phyloP scores from a whole-genome alignment of 805 yeast genomes.

The Ogataea zsoltii region DNA sequence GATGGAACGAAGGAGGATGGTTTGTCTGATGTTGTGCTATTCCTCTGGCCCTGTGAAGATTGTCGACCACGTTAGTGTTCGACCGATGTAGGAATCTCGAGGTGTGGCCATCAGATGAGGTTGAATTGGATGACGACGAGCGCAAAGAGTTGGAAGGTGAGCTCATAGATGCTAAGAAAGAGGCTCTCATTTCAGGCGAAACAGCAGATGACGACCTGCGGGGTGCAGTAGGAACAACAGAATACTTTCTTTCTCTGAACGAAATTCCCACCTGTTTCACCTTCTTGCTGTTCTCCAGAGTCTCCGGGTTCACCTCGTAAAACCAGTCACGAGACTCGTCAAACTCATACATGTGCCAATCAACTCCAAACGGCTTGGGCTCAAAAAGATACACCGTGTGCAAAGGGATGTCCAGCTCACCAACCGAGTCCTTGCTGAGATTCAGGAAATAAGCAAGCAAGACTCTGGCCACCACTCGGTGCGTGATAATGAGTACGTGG shows the following conservation, averaged over 20 bases:
- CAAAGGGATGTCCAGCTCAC: conserved; percentile 89
- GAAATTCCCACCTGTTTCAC: conserved; percentile 72
- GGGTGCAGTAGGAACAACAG: conserved; percentile 79
- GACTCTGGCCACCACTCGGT: conserved; percentile 87
- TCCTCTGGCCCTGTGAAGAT: conserved; percentile 27
- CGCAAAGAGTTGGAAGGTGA: not conserved
- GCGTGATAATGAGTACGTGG: conserved; percentile 80
- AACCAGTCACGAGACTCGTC: conserved; percentile 80
- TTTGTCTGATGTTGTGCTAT: conserved; percentile 8
- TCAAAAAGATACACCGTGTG: conserved; percentile 90
- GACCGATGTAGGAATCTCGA: conserved; percentile 14
- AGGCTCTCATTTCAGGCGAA: conserved; percentile 10
- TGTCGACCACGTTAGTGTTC: conserved; percentile 18
- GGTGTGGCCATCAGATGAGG: not conserved
- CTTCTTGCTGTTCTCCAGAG: conserved; percentile 53
- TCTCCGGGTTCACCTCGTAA: conserved; percentile 51
- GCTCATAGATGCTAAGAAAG: conserved; percentile 4
- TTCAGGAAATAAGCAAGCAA: conserved; percentile 87
- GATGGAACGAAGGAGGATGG: conserved; percentile 1
- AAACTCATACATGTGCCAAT: conserved; percentile 87
- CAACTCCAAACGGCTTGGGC: conserved; percentile 94
- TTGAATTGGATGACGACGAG: too few species aligned
- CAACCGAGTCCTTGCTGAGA: conserved; percentile 73
- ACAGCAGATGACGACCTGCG: conserved; percentile 19
- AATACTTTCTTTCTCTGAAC: conserved; percentile 65